Evolutionary conservation across 345 rosid genomes (phyloP).

Genomic region (Citrus trifoliata): DNA sequence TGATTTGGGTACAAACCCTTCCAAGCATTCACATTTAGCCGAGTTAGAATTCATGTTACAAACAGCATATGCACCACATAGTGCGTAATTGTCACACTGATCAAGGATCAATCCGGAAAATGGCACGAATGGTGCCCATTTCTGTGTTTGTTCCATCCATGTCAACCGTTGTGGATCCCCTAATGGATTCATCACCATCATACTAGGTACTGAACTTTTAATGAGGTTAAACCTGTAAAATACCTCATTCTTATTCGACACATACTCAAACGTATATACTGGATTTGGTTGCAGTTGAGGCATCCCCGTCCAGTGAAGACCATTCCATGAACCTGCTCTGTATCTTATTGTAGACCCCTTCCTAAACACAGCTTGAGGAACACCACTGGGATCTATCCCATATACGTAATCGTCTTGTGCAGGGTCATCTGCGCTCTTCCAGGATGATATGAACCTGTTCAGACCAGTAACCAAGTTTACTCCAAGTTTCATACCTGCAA

Average conservation of each 20-base stretch:
- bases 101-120: background rate
- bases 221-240: background rate
- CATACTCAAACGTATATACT: background rate
- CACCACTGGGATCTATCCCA: constrained; percentile 26
- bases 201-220: background rate
- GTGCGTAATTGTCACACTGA: constrained; percentile 16
- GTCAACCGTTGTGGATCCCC: background rate
- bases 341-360: constrained; percentile 9
- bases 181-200: background rate
- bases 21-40: constrained; percentile 38
- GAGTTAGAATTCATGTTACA: constrained; percentile 30
- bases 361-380: constrained; percentile 33
- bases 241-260: background rate
- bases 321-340: constrained; percentile 51
- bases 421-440: constrained; percentile 49
- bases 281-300: background rate
- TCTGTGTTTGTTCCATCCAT: background rate
- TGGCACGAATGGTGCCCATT: background rate
- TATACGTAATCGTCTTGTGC: constrained; percentile 24
- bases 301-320: constrained; percentile 25
- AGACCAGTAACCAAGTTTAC: constrained; percentile 30
- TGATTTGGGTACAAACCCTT: constrained; percentile 40
- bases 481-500: constrained; percentile 54
- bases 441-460: constrained; percentile 32
- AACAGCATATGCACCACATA: constrained; percentile 40